Evolutionary conservation across 257 asterid species (phyloP).

Genomic region (Handroanthus guayacan): DNA sequence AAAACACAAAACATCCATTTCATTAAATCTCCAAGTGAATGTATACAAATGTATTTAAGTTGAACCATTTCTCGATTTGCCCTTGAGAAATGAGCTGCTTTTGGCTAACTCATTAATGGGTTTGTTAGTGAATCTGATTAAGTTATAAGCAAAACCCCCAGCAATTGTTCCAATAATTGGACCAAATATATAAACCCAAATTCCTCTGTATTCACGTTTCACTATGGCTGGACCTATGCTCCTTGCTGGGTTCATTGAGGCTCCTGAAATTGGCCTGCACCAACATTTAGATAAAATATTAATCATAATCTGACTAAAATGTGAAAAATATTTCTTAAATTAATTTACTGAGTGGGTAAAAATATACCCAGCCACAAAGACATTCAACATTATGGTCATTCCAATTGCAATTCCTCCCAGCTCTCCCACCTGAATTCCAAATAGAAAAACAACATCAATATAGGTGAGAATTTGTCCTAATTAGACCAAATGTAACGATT

Average conservation of each 20-base stretch:
- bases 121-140: constrained; percentile 58
- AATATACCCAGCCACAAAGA: constrained; percentile 74
- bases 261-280: constrained; percentile 86
- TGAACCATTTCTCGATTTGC: constrained; percentile 14
- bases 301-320: neutral
- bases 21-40: neutral
- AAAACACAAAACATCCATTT: neutral
- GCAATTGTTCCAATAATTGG: constrained; percentile 62
- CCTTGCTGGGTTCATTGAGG: constrained; percentile 94
- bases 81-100: constrained; percentile 31
- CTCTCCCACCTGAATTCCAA: constrained; percentile 50
- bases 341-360: neutral
- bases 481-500: neutral
- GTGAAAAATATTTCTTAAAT: neutral
- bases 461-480: neutral
- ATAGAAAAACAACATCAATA: neutral
- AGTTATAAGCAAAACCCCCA: constrained; percentile 65
- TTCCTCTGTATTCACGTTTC: constrained; percentile 49
- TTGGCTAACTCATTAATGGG: constrained; percentile 52
- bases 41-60: neutral
- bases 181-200: constrained; percentile 73
- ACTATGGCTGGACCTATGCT: constrained; percentile 87
- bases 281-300: neutral
- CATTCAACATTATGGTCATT: constrained; percentile 75
- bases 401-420: constrained; percentile 69